Conservation (phyloP, 176 grass and related monocot species). For the Coix lacrymajobi region DNA sequence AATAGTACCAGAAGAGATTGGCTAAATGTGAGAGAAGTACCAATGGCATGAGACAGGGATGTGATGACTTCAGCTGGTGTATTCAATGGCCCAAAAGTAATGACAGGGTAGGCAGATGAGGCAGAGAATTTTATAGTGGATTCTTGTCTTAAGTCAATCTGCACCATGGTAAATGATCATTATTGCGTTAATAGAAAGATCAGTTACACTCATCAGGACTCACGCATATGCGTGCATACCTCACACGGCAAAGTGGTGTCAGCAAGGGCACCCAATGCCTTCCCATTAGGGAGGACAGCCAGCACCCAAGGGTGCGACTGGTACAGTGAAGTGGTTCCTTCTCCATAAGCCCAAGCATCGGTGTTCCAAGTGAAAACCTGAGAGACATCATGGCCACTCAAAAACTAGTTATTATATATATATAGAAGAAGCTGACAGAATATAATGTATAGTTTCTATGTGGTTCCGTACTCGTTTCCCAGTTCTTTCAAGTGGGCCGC, state of each 20-base stretch:
- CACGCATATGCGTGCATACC: slow-evolving; percentile 16
- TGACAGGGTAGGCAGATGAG: slow-evolving; percentile 52
- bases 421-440: background rate
- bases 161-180: slow-evolving; percentile 8
- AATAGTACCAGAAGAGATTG: background rate
- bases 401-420: background rate
- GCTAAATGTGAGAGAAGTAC: slow-evolving; percentile 37
- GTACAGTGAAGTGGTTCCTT: slow-evolving; percentile 76
- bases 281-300: slow-evolving; percentile 74
- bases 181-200: background rate
- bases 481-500: slow-evolving; percentile 81
- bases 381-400: background rate
- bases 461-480: slow-evolving; percentile 61
- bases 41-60: slow-evolving; percentile 79
- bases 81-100: slow-evolving; percentile 79
- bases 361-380: slow-evolving; percentile 97
- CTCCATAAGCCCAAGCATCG: slow-evolving; percentile 72
- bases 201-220: background rate
- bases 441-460: background rate
- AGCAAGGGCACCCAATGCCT: slow-evolving; percentile 71
- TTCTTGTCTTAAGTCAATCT: slow-evolving; percentile 75
- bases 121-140: slow-evolving; percentile 56
- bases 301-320: slow-evolving; percentile 96
- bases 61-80: slow-evolving; percentile 63
- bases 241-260: slow-evolving; percentile 79